Evolutionary conservation across 1,139 yeast genomes (phyloP), one percentile per base, ranked within the genome.

Genomic region (Magnusiomyces suaveolens): DNA sequence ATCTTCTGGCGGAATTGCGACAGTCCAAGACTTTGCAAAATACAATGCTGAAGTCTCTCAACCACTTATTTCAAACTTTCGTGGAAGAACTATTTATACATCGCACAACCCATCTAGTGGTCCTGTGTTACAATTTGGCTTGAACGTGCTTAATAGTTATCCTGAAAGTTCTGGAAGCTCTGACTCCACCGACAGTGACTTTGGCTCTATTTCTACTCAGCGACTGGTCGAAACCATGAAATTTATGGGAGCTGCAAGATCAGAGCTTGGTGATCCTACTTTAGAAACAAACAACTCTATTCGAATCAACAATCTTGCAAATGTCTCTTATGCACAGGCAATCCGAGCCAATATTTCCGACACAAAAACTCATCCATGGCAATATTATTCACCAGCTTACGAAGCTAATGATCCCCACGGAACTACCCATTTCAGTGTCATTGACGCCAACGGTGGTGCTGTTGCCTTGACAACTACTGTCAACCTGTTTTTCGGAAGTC

Each of bases 381-480:
- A 76, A 43, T 82, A 80, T 60, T 92, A 92, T 66, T 75, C 81
- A 29, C 97, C 97, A 0, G 80, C 82, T 20, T 90, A 81, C 66
- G 88, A 85, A 62, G 72, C 81, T 43, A 79, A 78, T 47, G 86
- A 84, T 32, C 87, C 92, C 1, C 87, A 86, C 64, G 97, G 97
- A 0, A 90, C 97, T 0, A 78, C 96, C 0, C 96, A 89, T 64
- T 82, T 89, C 62, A 81, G 92, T 3, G 77, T 90, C 2, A 77
- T 88, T 21, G 97, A 89, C 66, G 69, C 70, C 48, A 62, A 73
- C 47, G 75, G 83, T 39, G 85, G 86, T 71, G 87, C 96, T 0
- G 90, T 92, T 2, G 75, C 88, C 2, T 75, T 90, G 76, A 92
- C 97, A 1, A 86, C 97, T 1, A 90, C 97, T 0, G 82, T 92